Evolutionary conservation across 305 asterid genomes (phyloP).

Genomic region (Nicotiana rustica): DNA sequence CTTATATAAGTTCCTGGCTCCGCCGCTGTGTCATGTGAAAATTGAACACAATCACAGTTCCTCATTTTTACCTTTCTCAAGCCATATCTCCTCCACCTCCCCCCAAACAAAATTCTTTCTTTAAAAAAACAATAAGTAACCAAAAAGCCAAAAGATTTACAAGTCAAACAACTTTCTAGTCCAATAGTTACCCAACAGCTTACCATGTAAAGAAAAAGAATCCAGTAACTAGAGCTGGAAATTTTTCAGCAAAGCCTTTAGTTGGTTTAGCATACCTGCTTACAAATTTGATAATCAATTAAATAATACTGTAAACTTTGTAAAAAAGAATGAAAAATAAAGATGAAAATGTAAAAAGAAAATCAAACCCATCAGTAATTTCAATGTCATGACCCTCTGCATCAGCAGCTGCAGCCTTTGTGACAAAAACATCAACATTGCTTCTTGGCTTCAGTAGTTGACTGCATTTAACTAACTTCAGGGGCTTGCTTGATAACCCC

Average conservation of each 20-base stretch:
- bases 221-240: conserved; percentile 73
- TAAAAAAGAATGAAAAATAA: background rate
- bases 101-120: background rate
- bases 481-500: conserved; percentile 41
- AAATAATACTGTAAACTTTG: background rate
- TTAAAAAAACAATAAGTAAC: background rate
- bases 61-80: background rate
- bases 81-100: background rate
- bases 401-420: conserved; percentile 61
- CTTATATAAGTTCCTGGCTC: too few relatives aligned
- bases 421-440: conserved; percentile 33
- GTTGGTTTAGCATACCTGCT: conserved; percentile 47
- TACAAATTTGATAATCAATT: background rate
- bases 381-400: conserved; percentile 57
- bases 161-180: background rate
- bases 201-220: conserved; percentile 76
- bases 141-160: background rate
- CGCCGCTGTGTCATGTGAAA: too few relatives aligned
- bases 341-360: background rate
- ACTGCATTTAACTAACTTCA: conserved; percentile 32
- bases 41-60: background rate
- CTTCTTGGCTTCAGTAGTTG: conserved; percentile 43
- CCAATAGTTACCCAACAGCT: background rate
- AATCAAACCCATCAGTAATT: conserved; percentile 49
- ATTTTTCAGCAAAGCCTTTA: conserved; percentile 60